Conservation (phyloP, 2,329 filamentous ascomycete genomes). For the Cercospora berteroae region DNA sequence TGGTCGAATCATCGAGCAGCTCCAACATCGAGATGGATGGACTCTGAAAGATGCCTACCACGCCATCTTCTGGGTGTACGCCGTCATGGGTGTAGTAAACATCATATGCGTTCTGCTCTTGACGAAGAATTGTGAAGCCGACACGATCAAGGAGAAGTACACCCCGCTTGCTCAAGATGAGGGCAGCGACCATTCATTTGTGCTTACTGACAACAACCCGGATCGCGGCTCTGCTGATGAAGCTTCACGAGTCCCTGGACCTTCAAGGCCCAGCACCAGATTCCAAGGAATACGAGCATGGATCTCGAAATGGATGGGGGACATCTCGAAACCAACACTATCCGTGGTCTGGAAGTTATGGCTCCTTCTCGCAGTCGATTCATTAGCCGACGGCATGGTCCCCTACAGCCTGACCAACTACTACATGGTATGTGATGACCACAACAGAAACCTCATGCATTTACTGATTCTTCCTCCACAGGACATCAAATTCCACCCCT, state of each 20-base stretch:
- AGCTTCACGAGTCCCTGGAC: slow-evolving; percentile 8
- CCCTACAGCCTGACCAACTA: slow-evolving; percentile 54
- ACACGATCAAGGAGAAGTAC: slow-evolving; percentile 29
- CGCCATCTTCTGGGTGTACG: slow-evolving; percentile 58
- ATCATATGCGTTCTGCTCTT: slow-evolving; percentile 49
- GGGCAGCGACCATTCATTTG: slow-evolving; percentile 20
- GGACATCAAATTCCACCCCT: slow-evolving; percentile 53
- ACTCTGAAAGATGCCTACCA: slow-evolving; percentile 55
- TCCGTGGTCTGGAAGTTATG: slow-evolving; percentile 61
- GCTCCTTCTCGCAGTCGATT: slow-evolving; percentile 66
- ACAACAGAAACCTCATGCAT: background rate
- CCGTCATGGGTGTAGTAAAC: slow-evolving; percentile 55
- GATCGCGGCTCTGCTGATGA: slow-evolving; percentile 14
- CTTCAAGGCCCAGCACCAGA: slow-evolving; percentile 8
- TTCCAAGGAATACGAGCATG: slow-evolving; percentile 14
- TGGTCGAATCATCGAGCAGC: slow-evolving; percentile 52
- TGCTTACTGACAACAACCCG: slow-evolving; percentile 16
- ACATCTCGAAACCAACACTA: slow-evolving; percentile 58
- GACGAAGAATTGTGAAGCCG: slow-evolving; percentile 53
- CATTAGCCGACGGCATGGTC: slow-evolving; percentile 65
- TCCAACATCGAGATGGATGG: slow-evolving; percentile 51
- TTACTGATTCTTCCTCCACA: background rate
- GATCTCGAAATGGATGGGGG: slow-evolving; percentile 44
- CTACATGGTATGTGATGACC: slow-evolving; percentile 43
- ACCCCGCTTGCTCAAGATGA: slow-evolving; percentile 32